A percentile compares a stretch with the other conserved stretches of the same genome.
Conservation (phyloP, 352 stramenopile species). For the Pythium apleroticum region DNA sequence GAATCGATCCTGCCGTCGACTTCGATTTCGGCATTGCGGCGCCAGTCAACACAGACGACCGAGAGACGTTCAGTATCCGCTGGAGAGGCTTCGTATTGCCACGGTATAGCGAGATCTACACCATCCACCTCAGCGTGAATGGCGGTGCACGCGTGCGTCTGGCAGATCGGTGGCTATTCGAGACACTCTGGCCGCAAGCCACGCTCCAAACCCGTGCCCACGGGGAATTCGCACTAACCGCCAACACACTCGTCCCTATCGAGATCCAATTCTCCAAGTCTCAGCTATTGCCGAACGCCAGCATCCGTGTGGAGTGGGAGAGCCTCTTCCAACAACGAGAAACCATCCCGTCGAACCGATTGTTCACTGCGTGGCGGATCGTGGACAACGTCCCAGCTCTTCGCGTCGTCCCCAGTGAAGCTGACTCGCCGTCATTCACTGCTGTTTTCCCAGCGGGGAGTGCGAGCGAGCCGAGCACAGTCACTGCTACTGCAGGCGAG, state of each 20-base stretch:
- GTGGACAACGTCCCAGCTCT: slow-evolving; percentile 50
- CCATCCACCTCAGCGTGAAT: slow-evolving; percentile 39
- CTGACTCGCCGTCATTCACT: slow-evolving; percentile 25
- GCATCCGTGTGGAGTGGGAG: slow-evolving; percentile 47
- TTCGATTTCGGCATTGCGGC: slow-evolving; percentile 49
- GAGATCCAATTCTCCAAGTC: slow-evolving; percentile 60
- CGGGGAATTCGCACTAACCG: slow-evolving; percentile 27
- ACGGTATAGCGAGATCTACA: slow-evolving; percentile 56
- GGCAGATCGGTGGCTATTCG: slow-evolving; percentile 13
- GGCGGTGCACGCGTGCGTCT: slow-evolving; percentile 40
- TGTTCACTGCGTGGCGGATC: slow-evolving; percentile 60
- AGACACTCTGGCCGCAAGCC: slow-evolving; percentile 24
- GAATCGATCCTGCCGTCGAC: slow-evolving; percentile 38
- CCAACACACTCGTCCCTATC: slow-evolving; percentile 41
- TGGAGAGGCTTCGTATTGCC: slow-evolving; percentile 59
- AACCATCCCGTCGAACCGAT: slow-evolving; percentile 37
- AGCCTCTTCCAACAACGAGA: slow-evolving; percentile 50
- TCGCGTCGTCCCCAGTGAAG: slow-evolving; percentile 9
- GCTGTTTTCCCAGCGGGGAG: slow-evolving; percentile 13
- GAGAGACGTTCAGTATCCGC: slow-evolving; percentile 52
- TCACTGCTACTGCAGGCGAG: slow-evolving; percentile 14
- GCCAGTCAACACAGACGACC: slow-evolving; percentile 35
- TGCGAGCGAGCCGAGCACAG: neutral
- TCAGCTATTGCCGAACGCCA: slow-evolving; percentile 28
- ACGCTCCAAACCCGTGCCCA: slow-evolving; percentile 10